These are phyloP conservation scores for Plantago major DNA, from an alignment of 257 asterid species.

Conservation along the genomic window DNA sequence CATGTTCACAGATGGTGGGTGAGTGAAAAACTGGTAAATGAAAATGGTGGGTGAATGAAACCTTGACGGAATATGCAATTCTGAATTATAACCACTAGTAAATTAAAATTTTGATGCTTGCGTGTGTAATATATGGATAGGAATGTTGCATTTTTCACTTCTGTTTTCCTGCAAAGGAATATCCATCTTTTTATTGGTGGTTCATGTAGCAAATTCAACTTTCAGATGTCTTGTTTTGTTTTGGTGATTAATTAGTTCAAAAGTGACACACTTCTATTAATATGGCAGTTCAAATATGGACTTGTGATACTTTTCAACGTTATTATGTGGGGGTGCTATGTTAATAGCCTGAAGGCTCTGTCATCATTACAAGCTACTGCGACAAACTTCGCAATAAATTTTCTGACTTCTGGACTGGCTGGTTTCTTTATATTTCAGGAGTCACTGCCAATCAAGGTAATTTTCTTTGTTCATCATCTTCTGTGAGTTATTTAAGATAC, in stretches of 20 bases:
- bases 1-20: background rate
- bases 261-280: slow-evolving; percentile 16
- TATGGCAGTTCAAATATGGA: slow-evolving; percentile 58
- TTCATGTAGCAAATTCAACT: background rate
- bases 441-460: slow-evolving; percentile 59
- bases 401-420: slow-evolving; percentile 76
- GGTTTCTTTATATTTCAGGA: slow-evolving; percentile 79
- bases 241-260: background rate
- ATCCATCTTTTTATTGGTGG: background rate
- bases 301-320: slow-evolving; percentile 63
- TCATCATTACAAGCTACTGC: slow-evolving; percentile 92
- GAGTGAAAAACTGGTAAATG: too few species aligned
- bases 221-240: slow-evolving; percentile 5
- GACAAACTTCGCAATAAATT: slow-evolving; percentile 84
- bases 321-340: slow-evolving; percentile 93
- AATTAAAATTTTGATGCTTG: background rate
- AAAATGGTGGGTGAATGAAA: background rate
- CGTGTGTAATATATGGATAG: background rate
- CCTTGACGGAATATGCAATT: background rate
- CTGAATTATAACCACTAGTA: background rate
- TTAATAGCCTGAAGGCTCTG: slow-evolving; percentile 81
- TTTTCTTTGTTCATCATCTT: slow-evolving; percentile 1
- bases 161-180: background rate
- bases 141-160: background rate
- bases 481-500: slow-evolving; percentile 3